Base-by-base conservation (phyloP, 2,329 filamentous ascomycete species). In the Escovopsis weberi region DNA sequence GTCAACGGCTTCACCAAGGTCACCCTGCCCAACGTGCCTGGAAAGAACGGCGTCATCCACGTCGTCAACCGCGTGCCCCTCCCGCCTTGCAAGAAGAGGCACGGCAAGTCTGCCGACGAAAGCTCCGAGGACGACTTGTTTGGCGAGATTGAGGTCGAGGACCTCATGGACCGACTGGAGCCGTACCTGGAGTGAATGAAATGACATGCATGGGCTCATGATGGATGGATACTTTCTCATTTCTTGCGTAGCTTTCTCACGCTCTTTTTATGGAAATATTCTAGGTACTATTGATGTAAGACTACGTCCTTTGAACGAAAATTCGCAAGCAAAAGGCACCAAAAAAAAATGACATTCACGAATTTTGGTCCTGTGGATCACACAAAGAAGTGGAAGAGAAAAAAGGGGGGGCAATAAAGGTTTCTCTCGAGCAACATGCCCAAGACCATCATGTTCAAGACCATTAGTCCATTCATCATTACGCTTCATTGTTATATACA, bases 21-120 rank as follows among this genome's bases (percentile, higher is more conserved):
- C 1, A 66, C 67, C 0, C 65, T 85, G 6, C 67, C 78, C 48
- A 86, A 94, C 55, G 80, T 70, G 0, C 60, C 91, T 43, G 82
- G 80, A 0, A 74, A 71, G 54, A 84, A 94, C 56, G 88, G 88
- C 30, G 86, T 89, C 12, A 74, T 94, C 33, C 88, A 94, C 44
- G 78, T 89, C 12, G 68, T 91, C 0, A 69, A 72, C 39, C 70
- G 70, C 44, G 76, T 94, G 0, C 63, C 93, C 44, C 76, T 95
- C 48, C 88, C 88, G 36, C 85, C 86, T 2, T 78, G 74, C 61
- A 69, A 69, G 47, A 43, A 53, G 23, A 32, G 7, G 28, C 28
- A 23, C 23, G 23, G 23, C 4, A 47, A 46, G 39, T 48, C 0
- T 40, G 43, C 35, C 18, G n/a, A 7, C 41, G 37, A 23, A 38